A percentile compares a stretch with the other conserved stretches of the same genome.
These are phyloP conservation scores for Dryadomyces quercus-mongolicae DNA, from an alignment of 2,329 filamentous ascomycete species.

Conservation along the genomic window DNA sequence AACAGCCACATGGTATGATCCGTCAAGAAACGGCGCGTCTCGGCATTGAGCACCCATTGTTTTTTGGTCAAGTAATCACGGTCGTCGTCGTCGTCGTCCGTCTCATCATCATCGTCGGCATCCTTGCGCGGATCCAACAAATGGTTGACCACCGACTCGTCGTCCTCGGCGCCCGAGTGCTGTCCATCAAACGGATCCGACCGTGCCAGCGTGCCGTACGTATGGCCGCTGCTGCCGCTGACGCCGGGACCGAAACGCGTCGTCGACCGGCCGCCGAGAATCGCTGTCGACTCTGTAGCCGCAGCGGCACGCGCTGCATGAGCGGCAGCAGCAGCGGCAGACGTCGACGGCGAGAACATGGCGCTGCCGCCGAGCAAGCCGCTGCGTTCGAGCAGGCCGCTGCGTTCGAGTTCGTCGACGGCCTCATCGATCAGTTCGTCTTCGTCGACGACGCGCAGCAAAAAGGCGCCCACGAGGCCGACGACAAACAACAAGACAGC, in stretches of 20 bases:
- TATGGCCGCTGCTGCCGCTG: not conserved
- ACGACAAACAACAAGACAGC: constrained; percentile 56
- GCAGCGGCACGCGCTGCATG: not conserved
- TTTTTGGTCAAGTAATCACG: constrained; percentile 57
- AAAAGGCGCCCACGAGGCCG: constrained; percentile 62
- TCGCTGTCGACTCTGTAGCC: too few species aligned
- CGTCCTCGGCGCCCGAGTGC: constrained; percentile 7
- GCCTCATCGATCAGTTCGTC: constrained; percentile 81
- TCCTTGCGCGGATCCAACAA: constrained; percentile 12
- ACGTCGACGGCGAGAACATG: constrained; percentile 49
- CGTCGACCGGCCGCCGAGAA: not conserved
- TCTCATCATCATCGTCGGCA: constrained; percentile 3
- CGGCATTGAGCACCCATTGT: constrained; percentile 80
- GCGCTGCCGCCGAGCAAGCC: constrained; percentile 60
- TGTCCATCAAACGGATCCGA: constrained; percentile 6
- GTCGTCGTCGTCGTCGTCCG: constrained; percentile 20
- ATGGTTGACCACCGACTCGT: constrained; percentile 3
- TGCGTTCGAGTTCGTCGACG: constrained; percentile 81
- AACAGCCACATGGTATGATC: constrained; percentile 96
- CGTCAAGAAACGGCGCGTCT: constrained; percentile 71
- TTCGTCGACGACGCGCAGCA: constrained; percentile 70
- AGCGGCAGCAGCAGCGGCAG: constrained; percentile 10
- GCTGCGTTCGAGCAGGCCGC: constrained; percentile 67
- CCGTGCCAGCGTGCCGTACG: constrained; percentile 11
- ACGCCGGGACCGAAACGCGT: constrained; percentile 8